Conservation (phyloP, 2,329 filamentous ascomycete species). For the Epichloe coenophiala region DNA sequence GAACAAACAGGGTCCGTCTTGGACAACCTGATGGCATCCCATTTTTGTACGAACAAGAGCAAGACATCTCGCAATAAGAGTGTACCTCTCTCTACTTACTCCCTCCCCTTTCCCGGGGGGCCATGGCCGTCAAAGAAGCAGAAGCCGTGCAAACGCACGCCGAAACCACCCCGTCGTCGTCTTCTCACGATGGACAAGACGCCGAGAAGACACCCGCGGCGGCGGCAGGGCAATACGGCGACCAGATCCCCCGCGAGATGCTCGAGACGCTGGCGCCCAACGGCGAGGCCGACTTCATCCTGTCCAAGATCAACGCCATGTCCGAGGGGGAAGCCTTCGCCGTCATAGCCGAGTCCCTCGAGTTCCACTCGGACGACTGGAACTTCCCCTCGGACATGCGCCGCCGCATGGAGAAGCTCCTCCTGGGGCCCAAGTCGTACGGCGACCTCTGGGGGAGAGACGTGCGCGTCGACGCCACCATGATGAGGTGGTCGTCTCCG, state of each 20-base stretch:
- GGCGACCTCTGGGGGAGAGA: constrained; percentile 27
- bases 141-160: no score
- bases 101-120: no score
- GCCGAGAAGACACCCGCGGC: no score
- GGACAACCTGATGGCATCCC: neutral
- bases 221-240: constrained; percentile 12
- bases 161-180: no score
- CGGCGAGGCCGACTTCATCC: constrained; percentile 25
- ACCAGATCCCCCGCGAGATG: constrained; percentile 25
- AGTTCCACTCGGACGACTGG: constrained; percentile 30
- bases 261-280: constrained; percentile 29
- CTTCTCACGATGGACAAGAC: no score
- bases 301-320: constrained; percentile 28
- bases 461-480: constrained; percentile 25
- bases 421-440: constrained; percentile 25
- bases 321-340: constrained; percentile 27
- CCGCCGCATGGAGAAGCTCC: constrained; percentile 24
- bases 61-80: no score
- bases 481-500: constrained; percentile 27
- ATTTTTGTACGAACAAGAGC: no score
- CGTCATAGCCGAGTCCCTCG: constrained; percentile 23
- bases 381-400: constrained; percentile 29
- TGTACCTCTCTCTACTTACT: no score
- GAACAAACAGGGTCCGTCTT: neutral
- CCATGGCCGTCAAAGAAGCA: no score